Percentiles rank a stretch among this genome's conserved stretches.
Conservation (phyloP, 2,329 filamentous ascomycete species). For the Fusarium protoensiforme region DNA sequence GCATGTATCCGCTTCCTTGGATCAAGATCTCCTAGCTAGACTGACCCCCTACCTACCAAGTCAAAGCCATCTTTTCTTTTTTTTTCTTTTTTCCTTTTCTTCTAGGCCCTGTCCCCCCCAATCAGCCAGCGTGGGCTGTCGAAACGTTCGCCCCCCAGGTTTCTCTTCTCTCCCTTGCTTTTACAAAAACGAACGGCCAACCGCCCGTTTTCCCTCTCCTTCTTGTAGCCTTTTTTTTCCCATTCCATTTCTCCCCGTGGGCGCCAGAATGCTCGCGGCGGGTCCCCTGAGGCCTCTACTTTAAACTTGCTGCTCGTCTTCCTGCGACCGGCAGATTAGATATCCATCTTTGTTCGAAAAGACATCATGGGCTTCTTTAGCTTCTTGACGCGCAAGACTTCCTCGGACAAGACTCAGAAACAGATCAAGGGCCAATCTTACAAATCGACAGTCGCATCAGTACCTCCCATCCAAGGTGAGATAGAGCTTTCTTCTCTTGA, state of each 20-base stretch:
- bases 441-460: slow-evolving; percentile 38
- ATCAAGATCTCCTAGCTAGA: background rate
- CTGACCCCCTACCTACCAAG: background rate
- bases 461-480: slow-evolving; percentile 40
- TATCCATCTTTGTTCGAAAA: background rate
- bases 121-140: slow-evolving; percentile 16
- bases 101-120: background rate
- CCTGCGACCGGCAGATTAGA: background rate
- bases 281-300: slow-evolving; percentile 28
- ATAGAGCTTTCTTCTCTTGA: too few relatives aligned
- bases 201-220: slow-evolving; percentile 10
- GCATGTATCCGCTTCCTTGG: background rate
- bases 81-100: background rate
- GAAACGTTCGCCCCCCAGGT: slow-evolving; percentile 1
- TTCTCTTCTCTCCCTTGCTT: slow-evolving; percentile 8
- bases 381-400: slow-evolving; percentile 36
- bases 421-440: slow-evolving; percentile 40
- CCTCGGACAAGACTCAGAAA: slow-evolving; percentile 5
- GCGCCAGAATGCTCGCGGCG: slow-evolving; percentile 30
- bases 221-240: background rate
- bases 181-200: slow-evolving; percentile 28
- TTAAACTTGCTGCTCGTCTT: background rate
- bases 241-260: background rate
- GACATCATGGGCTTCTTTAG: slow-evolving; percentile 43
- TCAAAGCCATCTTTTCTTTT: background rate